Base-by-base conservation (phyloP, 1,284 basidiomycete genomes). In the Rhodotorula sp. region DNA sequence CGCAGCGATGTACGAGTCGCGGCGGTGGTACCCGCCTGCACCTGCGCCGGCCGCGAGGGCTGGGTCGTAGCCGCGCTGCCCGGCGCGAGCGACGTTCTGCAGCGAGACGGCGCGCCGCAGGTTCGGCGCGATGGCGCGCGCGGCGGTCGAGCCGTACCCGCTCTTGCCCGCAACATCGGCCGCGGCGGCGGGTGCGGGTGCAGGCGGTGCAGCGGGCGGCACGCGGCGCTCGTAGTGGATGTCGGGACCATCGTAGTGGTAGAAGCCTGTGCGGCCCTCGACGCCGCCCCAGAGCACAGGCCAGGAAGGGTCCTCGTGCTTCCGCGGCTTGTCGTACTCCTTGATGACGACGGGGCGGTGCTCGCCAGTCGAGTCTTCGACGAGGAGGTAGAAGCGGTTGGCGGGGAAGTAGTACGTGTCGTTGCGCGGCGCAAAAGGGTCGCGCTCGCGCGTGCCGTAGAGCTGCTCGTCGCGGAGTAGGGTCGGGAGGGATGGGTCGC, bases 371-470 rank as follows among this genome's bases (percentile, higher is more conserved):
- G 93, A 87, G 79, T 99, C 97, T 80, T 98, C 95, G 42, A 99
- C 88, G 54, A 99, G 86, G 45, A 98, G 85, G 81, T 92, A 97
- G 80, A 86, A 89, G 67, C 86, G 88, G 60, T 87, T 86, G 66
- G 89, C 88, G 45, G 87, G 84, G 82, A 99, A 99, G 81, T 99
- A 99, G 74, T 88, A 88, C 79, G 88, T 94, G 81, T 96, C 93
- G 71, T 91, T 88, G 59, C 94, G 88, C 68, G 88, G 91, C 64
- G 95, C 91, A 17, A 87, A 89, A 2, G 92, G 89, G 82, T 99
- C 97, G 53, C 95, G 90, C 83, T 99, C 97, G 7, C 88, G 82
- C 1, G 83, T 89, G 58, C 97, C 97, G 77, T 93, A 88, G 53
- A 93, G 83, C 75, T 89, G 89, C 81, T 99, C 97, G 45, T 91